Conservation (phyloP, 2,329 filamentous ascomycete genomes). For the Colletotrichum lindemuthianum region DNA sequence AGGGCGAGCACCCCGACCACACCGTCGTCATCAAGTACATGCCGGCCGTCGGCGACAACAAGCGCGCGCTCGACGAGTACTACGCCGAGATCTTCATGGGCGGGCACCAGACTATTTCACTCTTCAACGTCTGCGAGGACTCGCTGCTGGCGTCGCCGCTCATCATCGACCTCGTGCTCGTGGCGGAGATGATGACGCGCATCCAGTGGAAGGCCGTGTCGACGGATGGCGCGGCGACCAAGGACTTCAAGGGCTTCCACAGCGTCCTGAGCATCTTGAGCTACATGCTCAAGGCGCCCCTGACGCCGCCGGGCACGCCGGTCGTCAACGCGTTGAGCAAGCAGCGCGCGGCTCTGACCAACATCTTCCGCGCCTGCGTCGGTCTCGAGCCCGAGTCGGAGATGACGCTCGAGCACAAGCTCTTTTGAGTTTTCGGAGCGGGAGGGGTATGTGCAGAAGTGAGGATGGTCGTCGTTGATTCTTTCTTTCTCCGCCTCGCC, state of each 20-base stretch:
- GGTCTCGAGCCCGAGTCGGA: slow-evolving; percentile 97
- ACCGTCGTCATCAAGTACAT: slow-evolving; percentile 99
- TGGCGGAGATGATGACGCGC: slow-evolving; percentile 98
- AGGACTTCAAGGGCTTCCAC: slow-evolving; percentile 93
- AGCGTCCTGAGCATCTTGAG: slow-evolving; percentile 95
- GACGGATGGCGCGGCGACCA: slow-evolving; percentile 60
- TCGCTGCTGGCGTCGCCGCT: slow-evolving; percentile 94
- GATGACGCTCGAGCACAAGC: slow-evolving; percentile 99
- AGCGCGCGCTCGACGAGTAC: slow-evolving; percentile 98
- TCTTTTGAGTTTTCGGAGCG: slow-evolving; percentile 68
- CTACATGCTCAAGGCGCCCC: slow-evolving; percentile 98
- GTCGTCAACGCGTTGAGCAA: slow-evolving; percentile 96
- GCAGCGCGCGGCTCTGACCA: slow-evolving; percentile 92
- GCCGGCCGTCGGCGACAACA: slow-evolving; percentile 98
- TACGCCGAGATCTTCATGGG: slow-evolving; percentile 99
- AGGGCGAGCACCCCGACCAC: slow-evolving; percentile 96
- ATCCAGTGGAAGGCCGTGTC: slow-evolving; percentile 85
- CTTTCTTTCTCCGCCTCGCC: too few species aligned
- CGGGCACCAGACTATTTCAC: slow-evolving; percentile 94
- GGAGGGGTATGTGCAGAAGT: not conserved
- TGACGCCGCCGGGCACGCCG: slow-evolving; percentile 93
- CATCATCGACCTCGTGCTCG: slow-evolving; percentile 94
- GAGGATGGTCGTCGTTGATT: not conserved
- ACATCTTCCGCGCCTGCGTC: slow-evolving; percentile 98
- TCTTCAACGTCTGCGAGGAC: slow-evolving; percentile 99